Evolutionary conservation across 176 grass and related monocot species (phyloP).

Genomic region (Metroxylon sagu): DNA sequence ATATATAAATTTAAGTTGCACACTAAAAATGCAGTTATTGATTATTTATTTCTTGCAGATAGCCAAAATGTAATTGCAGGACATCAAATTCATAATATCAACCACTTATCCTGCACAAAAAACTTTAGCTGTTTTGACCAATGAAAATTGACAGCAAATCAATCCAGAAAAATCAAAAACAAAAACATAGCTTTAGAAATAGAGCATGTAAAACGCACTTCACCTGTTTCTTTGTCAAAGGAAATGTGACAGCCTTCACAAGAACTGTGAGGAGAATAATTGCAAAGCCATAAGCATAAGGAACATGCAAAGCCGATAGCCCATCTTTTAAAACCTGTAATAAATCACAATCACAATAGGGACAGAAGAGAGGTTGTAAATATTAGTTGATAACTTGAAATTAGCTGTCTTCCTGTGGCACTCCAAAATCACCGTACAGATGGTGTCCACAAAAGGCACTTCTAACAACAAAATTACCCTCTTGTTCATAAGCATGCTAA

Average conservation of each 20-base stretch:
- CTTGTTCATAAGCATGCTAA: no score
- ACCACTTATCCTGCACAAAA: no score
- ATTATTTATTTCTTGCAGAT: no score
- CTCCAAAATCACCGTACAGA: no score
- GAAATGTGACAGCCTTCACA: constrained; percentile 88
- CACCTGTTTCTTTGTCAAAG: constrained; percentile 95
- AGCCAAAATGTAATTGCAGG: no score
- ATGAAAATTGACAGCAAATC: background rate
- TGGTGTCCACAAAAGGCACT: no score
- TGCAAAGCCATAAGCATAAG: constrained; percentile 97
- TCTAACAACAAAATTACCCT: no score
- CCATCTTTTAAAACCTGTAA: constrained; percentile 91
- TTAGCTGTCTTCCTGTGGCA: no score
- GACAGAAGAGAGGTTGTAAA: constrained; percentile 7
- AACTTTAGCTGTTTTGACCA: no score
- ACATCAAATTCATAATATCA: no score
- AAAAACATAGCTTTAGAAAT: background rate
- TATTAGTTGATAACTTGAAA: background rate
- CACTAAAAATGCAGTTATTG: no score
- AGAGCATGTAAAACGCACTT: background rate
- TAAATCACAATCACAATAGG: background rate
- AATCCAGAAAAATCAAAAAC: background rate
- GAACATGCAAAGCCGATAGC: constrained; percentile 76
- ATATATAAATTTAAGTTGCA: no score
- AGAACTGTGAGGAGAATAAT: constrained; percentile 92